These are phyloP conservation scores for Salix viminalis DNA, from an alignment of 345 rosid genomes.

Conservation along the genomic window DNA sequence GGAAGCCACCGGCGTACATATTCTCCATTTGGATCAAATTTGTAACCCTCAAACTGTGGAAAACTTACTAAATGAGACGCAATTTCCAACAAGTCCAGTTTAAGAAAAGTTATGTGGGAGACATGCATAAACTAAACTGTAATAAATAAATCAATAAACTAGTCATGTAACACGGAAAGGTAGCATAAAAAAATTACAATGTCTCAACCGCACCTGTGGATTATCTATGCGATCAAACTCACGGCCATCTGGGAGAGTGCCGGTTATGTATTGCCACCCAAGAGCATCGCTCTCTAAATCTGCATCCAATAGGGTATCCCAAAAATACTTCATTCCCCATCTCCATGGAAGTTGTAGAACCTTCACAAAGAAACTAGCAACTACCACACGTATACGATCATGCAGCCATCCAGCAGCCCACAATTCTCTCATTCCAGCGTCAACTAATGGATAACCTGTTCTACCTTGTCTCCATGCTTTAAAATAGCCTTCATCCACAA, in stretches of 20 bases:
- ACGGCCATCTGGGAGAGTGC: constrained; percentile 91
- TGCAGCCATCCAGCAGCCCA: constrained; percentile 99
- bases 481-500: constrained; percentile 73
- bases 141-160: not conserved
- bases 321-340: constrained; percentile 99
- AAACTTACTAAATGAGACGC: constrained; percentile 6
- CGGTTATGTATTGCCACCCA: constrained; percentile 98
- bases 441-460: constrained; percentile 96
- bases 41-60: constrained; percentile 85
- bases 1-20: constrained; percentile 98
- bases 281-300: constrained; percentile 96
- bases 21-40: constrained; percentile 88
- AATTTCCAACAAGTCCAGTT: not conserved
- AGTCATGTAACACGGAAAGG: not conserved
- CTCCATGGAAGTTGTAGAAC: constrained; percentile 96
- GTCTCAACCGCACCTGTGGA: constrained; percentile 55
- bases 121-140: not conserved
- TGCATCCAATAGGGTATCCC: constrained; percentile 97
- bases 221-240: constrained; percentile 87
- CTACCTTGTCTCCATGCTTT: constrained; percentile 99
- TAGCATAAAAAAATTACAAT: not conserved
- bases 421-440: constrained; percentile 97
- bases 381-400: constrained; percentile 92
- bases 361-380: constrained; percentile 95
- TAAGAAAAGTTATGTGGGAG: not conserved